Base-by-base conservation (phyloP, 75 land plant species). In the Ceratopteris richardii region DNA sequence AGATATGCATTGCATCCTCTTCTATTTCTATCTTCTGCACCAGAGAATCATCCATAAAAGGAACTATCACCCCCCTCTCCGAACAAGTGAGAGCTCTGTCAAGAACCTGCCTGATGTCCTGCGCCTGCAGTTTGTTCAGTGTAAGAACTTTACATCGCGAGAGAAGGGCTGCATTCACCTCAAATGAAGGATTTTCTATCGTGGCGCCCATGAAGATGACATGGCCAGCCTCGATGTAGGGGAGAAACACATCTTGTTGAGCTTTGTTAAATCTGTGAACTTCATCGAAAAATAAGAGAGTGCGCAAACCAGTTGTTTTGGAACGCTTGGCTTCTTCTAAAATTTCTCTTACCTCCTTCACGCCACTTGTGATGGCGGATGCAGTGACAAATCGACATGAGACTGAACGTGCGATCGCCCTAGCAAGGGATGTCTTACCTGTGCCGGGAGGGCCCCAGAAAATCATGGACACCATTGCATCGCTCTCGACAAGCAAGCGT, bases 161-260 rank as follows among this genome's bases (percentile, higher is more conserved):
- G 46, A 92, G 73, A 33, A 88, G 68, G 0, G 97, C 95, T 29
- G 86, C 86, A 51, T 83, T 77, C 68, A 92, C 57, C 64, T 92
- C 89, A 58, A 92, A 92, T 1, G 94, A 88, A 1, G 97, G 97
- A 44, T 92, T 92, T 67, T 92, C 97, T 0, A 94, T 92, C 21
- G 97, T 92, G 24, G 97, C 97, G 10, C 91, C 93, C 20, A 92
- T 61, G 33, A 92, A 87, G 31, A 84, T 79, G 46, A 92, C 60
- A 27, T 77, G 74, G 10, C 97, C 97, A 60, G 86, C 89, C 51
- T 92, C 97, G 40, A 92, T 76, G 26, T 77, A 74, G 12, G 97
- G 97, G 36, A 92, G 73, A 31, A 92, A 80, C 1, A 89, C 81
- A 66, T 92, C 97, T 57, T 85, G 94, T 56, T 92, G 97, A 6